Percentiles rank a stretch among this genome's conserved stretches.
phyloP scores from a whole-genome alignment of 1,139 yeast species.

The Taphrina communis region DNA sequence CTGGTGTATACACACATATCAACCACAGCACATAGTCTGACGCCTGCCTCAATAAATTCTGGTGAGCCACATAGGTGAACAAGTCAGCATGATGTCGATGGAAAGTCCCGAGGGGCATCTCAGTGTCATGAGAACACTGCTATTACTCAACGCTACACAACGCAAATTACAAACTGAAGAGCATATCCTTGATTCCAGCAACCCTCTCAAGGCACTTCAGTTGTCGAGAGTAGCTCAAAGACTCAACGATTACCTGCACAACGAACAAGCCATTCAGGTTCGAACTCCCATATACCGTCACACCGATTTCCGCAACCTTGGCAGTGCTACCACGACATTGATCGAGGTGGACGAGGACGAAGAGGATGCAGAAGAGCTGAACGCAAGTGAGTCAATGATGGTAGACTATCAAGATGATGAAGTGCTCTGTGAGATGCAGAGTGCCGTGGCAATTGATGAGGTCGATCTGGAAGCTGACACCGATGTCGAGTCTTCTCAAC shows the following conservation, averaged over 20 bases:
- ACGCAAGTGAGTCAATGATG: not conserved
- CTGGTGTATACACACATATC: too few species aligned
- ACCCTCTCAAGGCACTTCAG: constrained; percentile 32
- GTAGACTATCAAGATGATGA: not conserved
- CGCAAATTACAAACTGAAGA: constrained; percentile 30
- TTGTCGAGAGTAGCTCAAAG: constrained; percentile 15
- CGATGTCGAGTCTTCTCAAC: not conserved
- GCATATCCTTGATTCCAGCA: constrained; percentile 30
- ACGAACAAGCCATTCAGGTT: constrained; percentile 11
- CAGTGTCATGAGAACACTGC: constrained; percentile 30
- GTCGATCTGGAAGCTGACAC: constrained; percentile 3
- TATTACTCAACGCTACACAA: constrained; percentile 30
- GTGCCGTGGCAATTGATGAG: constrained; percentile 5
- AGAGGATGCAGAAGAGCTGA: not conserved
- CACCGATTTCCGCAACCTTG: constrained; percentile 8
- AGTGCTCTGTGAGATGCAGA: not conserved
- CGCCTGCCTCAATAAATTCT: too few species aligned
- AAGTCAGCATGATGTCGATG: not conserved
- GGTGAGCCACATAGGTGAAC: not conserved
- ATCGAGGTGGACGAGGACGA: constrained; percentile 8
- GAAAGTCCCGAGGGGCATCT: constrained; percentile 1
- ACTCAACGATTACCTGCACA: constrained; percentile 29
- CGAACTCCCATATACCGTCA: constrained; percentile 3
- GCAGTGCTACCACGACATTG: not conserved
- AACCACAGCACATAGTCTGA: too few species aligned